Conservation (phyloP, 2,329 filamentous ascomycete genomes). For the Penicillium griseofulvum region DNA sequence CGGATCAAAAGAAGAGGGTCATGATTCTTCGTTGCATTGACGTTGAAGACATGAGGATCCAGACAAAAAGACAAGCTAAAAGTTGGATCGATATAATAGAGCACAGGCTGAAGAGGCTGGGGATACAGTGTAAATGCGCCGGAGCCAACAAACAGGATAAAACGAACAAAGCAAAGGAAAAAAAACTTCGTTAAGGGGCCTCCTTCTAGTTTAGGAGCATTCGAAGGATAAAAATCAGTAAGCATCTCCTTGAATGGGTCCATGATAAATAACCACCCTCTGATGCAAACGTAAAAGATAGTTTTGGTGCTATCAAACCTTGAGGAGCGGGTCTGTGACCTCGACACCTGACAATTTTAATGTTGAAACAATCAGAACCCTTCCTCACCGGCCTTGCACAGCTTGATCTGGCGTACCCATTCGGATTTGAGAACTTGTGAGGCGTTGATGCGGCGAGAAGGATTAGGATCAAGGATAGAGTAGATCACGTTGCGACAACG, state of each 20-base stretch:
- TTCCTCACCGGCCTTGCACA: constrained; percentile 95
- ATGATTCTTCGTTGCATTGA: constrained; percentile 42
- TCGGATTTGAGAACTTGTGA: constrained; percentile 97
- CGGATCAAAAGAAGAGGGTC: constrained; percentile 23
- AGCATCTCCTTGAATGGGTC: constrained; percentile 17
- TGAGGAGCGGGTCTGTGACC: neutral
- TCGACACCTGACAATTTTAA: neutral
- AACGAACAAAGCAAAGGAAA: neutral
- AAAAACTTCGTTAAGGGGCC: constrained; percentile 11
- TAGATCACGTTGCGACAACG: constrained; percentile 99
- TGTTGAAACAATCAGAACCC: constrained; percentile 60
- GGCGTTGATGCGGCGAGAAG: constrained; percentile 85
- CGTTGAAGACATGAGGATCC: constrained; percentile 34
- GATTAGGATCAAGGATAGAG: constrained; percentile 94
- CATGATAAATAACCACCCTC: constrained; percentile 16
- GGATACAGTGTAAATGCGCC: constrained; percentile 17
- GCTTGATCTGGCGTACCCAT: constrained; percentile 96
- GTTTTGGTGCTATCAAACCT: neutral
- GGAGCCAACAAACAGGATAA: constrained; percentile 11
- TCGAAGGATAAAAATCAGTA: constrained; percentile 10
- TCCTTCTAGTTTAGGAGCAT: constrained; percentile 21
- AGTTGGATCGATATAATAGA: constrained; percentile 14
- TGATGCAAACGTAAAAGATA: constrained; percentile 7
- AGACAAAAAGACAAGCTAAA: constrained; percentile 24
- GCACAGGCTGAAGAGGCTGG: constrained; percentile 14